These are phyloP conservation scores for Fusarium sp. DNA, from an alignment of 2,329 filamentous ascomycete genomes.

Conservation along the genomic window DNA sequence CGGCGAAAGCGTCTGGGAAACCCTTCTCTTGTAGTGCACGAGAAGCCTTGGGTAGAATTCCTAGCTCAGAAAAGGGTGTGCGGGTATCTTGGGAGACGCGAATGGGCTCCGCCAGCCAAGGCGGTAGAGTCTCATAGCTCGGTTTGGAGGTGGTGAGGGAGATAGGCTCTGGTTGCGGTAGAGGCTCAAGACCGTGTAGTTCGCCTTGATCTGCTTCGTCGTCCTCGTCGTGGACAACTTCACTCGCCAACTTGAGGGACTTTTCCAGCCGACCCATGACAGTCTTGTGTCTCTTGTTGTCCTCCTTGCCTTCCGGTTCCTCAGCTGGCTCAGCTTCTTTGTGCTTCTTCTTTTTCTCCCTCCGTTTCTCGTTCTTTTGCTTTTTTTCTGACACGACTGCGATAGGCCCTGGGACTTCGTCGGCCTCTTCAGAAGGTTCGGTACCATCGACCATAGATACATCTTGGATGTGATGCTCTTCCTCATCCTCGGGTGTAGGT, in stretches of 20 bases:
- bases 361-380: conserved; percentile 37
- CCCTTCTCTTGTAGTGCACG: conserved; percentile 70
- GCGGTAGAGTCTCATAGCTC: conserved; percentile 79
- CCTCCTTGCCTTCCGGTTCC: conserved; percentile 42
- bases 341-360: conserved; percentile 48
- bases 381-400: conserved; percentile 5
- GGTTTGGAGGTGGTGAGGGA: conserved; percentile 66
- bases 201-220: conserved; percentile 52
- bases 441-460: conserved; percentile 38
- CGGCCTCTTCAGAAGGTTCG: conserved; percentile 4
- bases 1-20: conserved; percentile 53
- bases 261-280: conserved; percentile 66
- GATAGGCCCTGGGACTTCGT: conserved; percentile 2
- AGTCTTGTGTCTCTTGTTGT: conserved; percentile 56
- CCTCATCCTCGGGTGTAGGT: conserved; percentile 7
- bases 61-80: conserved; percentile 69
- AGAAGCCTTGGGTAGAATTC: conserved; percentile 67
- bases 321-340: conserved; percentile 33
- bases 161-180: conserved; percentile 78
- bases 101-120: conserved; percentile 82
- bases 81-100: conserved; percentile 69
- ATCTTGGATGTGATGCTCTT: conserved; percentile 27
- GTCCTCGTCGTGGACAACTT: conserved; percentile 49
- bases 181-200: conserved; percentile 77
- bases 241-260: conserved; percentile 60